Evolutionary conservation across 345 rosid species (phyloP).

Genomic region (Euphorbia peplus): DNA sequence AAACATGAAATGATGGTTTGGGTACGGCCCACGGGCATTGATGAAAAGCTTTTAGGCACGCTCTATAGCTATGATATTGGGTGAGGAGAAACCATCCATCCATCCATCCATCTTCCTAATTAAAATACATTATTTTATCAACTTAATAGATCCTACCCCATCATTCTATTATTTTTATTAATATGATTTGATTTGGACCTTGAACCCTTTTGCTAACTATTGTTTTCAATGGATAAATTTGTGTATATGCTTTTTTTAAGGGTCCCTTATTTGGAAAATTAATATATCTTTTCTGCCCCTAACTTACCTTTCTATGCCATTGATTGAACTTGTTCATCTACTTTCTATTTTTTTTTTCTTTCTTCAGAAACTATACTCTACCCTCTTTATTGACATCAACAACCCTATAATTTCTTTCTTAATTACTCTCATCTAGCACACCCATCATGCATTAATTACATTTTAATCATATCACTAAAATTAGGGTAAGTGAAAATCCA

Average conservation of each 20-base stretch:
- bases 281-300: not conserved
- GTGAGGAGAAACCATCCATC: constrained; percentile 33
- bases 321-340: constrained; percentile 25
- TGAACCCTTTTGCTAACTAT: not conserved
- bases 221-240: not conserved
- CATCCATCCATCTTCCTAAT: too few relatives aligned
- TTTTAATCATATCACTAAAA: not conserved
- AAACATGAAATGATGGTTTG: constrained; percentile 23
- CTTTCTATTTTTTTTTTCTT: not conserved
- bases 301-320: not conserved
- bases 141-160: too few relatives aligned
- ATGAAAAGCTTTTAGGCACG: constrained; percentile 10
- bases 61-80: constrained; percentile 14
- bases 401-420: not conserved
- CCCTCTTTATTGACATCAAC: constrained; percentile 13
- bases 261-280: not conserved
- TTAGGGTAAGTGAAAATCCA: too few relatives aligned
- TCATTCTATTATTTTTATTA: too few relatives aligned
- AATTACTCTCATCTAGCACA: constrained; percentile 1
- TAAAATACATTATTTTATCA: too few relatives aligned
- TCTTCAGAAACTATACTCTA: too few relatives aligned
- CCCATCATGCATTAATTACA: not conserved
- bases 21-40: constrained; percentile 26
- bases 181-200: constrained; percentile 10
- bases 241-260: not conserved